Percentiles rank a stretch among this genome's conserved stretches.
Evolutionary conservation across 306 rosid species (phyloP).

Genomic region (Dryas octopetala): DNA sequence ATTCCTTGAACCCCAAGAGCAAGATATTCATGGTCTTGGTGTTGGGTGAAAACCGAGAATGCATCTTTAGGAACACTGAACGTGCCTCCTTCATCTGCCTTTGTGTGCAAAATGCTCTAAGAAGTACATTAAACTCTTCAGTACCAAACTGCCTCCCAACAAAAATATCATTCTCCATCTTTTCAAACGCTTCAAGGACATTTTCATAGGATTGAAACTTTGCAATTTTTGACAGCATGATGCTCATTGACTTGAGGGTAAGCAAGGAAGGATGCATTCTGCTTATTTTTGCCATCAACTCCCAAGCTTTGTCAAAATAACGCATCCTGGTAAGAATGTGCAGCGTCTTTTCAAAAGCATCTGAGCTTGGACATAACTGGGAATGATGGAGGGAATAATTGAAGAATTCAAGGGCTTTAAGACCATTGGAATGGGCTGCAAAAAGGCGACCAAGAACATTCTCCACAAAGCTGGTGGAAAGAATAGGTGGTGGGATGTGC

Average conservation of each 20-base stretch:
- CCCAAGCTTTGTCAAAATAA: constrained; percentile 77
- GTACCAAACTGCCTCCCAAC: constrained; percentile 53
- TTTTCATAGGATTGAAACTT: constrained; percentile 68
- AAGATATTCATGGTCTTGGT: constrained; percentile 84
- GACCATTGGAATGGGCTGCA: constrained; percentile 83
- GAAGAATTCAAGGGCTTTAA: constrained; percentile 79
- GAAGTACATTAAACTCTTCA: constrained; percentile 78
- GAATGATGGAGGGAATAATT: constrained; percentile 49
- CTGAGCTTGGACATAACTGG: constrained; percentile 42
- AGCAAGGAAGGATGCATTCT: constrained; percentile 50
- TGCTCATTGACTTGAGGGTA: constrained; percentile 83
- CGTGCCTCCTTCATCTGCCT: constrained; percentile 90
- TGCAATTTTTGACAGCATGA: constrained; percentile 71
- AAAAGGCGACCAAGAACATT: constrained; percentile 64
- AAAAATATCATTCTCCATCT: constrained; percentile 65
- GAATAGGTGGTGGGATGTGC: constrained; percentile 46
- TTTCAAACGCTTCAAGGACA: constrained; percentile 65
- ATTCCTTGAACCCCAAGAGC: constrained; percentile 86
- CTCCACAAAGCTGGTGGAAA: constrained; percentile 46
- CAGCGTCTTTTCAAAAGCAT: constrained; percentile 67
- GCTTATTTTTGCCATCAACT: constrained; percentile 43
- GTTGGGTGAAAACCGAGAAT: constrained; percentile 53
- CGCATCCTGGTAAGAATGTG: constrained; percentile 81
- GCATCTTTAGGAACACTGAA: constrained; percentile 65
- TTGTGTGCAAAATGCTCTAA: constrained; percentile 69